Conservation (phyloP, 2,329 filamentous ascomycete species). For the Aspergillus latus region DNA sequence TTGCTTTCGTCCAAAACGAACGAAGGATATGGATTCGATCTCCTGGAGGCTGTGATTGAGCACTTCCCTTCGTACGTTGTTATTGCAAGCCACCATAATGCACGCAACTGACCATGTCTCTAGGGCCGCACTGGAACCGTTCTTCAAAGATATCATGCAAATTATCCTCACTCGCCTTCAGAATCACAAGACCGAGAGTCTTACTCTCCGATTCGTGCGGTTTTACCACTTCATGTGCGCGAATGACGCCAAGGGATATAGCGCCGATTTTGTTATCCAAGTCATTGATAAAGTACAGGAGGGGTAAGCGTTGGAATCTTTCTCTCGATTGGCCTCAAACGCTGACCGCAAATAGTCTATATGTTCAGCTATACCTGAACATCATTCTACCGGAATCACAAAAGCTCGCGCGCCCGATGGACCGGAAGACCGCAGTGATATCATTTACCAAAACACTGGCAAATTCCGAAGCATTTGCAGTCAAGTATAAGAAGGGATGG, state of each 20-base stretch:
- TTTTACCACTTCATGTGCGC: conserved; percentile 94
- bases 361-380: conserved; percentile 78
- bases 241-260: conserved; percentile 74
- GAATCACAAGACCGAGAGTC: conserved; percentile 76
- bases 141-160: conserved; percentile 76
- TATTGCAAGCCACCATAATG: background rate
- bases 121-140: conserved; percentile 67
- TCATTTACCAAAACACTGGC: conserved; percentile 90
- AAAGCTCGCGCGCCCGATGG: conserved; percentile 80
- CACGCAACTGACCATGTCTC: conserved; percentile 7
- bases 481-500: conserved; percentile 86
- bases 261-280: conserved; percentile 86
- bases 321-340: background rate
- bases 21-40: conserved; percentile 82
- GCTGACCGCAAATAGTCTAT: conserved; percentile 55
- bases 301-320: conserved; percentile 45
- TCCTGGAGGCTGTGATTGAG: conserved; percentile 76
- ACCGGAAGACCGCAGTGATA: conserved; percentile 90
- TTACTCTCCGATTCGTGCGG: conserved; percentile 82
- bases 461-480: conserved; percentile 79
- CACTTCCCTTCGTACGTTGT: conserved; percentile 67
- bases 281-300: conserved; percentile 79
- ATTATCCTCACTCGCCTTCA: conserved; percentile 73
- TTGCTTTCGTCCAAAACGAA: conserved; percentile 78
- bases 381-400: conserved; percentile 88